Evolutionary conservation across 1,139 yeast genomes (phyloP).

Genomic region (Saccharomyces hybrid): DNA sequence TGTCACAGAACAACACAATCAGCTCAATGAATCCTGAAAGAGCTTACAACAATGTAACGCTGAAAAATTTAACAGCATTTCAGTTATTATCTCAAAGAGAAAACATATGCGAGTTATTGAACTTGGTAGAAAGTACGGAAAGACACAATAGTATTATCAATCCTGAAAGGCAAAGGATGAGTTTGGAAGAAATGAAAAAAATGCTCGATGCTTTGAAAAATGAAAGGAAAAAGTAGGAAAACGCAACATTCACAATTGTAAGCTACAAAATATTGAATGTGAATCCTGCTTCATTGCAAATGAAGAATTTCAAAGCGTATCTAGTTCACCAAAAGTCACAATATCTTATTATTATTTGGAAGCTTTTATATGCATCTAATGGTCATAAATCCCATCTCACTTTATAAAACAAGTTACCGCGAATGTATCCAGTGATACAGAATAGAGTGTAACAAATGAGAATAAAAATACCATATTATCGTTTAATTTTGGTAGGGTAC

Average conservation of each 20-base stretch:
- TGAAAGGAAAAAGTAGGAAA: neutral
- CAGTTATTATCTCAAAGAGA: slow-evolving; percentile 25
- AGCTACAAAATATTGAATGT: neutral
- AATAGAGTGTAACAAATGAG: neutral
- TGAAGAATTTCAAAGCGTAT: neutral
- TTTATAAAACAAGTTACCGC: neutral
- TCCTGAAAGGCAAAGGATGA: slow-evolving; percentile 11
- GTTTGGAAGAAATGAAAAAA: slow-evolving; percentile 13
- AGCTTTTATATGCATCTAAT: neutral
- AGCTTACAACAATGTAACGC: slow-evolving; percentile 17
- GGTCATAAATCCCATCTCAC: neutral
- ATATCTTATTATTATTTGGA: neutral
- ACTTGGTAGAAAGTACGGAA: slow-evolving; percentile 22
- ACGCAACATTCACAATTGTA: too few relatives aligned
- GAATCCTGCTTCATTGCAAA: neutral
- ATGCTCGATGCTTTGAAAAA: slow-evolving; percentile 13
- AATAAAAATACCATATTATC: too few relatives aligned
- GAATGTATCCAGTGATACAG: neutral
- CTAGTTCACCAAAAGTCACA: neutral
- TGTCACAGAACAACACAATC: neutral
- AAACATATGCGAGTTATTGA: slow-evolving; percentile 26
- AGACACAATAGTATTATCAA: slow-evolving; percentile 13
- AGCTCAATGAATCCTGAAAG: neutral
- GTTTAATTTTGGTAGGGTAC: neutral
- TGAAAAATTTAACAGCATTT: slow-evolving; percentile 28